Percentiles rank a stretch among this genome's conserved stretches.
Evolutionary conservation across 495 filamentous ascomycete genomes (phyloP).

Genomic region (Xanthoparmelia taractica): DNA sequence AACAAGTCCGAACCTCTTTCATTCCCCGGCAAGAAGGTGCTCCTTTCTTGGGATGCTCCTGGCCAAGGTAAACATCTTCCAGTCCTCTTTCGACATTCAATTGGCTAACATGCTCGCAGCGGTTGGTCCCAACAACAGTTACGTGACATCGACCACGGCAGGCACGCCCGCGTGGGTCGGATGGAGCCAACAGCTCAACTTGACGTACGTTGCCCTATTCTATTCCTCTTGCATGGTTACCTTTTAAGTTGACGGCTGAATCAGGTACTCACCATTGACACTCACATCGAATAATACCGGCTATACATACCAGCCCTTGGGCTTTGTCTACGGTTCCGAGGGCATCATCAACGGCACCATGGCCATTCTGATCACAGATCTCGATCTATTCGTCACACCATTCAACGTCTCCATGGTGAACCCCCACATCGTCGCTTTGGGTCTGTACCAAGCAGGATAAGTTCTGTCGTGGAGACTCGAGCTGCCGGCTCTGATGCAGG

Average conservation of each 20-base stretch:
- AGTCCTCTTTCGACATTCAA: background rate
- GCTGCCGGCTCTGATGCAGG: background rate
- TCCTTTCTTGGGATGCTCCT: slow-evolving; percentile 63
- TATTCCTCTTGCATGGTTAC: background rate
- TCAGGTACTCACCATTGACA: slow-evolving; percentile 55
- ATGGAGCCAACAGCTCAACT: slow-evolving; percentile 78
- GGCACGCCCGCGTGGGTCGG: slow-evolving; percentile 57
- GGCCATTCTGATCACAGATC: slow-evolving; percentile 70
- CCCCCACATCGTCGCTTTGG: slow-evolving; percentile 66
- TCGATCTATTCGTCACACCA: slow-evolving; percentile 58
- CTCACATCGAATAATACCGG: slow-evolving; percentile 48
- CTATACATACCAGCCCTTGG: slow-evolving; percentile 60
- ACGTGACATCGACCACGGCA: slow-evolving; percentile 57
- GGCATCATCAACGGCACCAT: slow-evolving; percentile 71
- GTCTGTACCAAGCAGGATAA: slow-evolving; percentile 76
- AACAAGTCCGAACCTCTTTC: slow-evolving; percentile 63
- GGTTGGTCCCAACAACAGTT: slow-evolving; percentile 76
- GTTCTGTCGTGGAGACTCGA: no score
- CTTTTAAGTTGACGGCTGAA: background rate
- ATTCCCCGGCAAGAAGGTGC: slow-evolving; percentile 65
- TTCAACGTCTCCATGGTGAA: slow-evolving; percentile 71
- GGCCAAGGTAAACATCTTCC: slow-evolving; percentile 36
- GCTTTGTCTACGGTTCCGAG: slow-evolving; percentile 55
- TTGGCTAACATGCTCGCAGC: slow-evolving; percentile 2
- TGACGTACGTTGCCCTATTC: slow-evolving; percentile 68